A percentile compares a stretch with the other conserved stretches of the same genome.
These are phyloP conservation scores for Erucastrum elatum DNA, from an alignment of 345 rosid genomes.

Conservation along the genomic window DNA sequence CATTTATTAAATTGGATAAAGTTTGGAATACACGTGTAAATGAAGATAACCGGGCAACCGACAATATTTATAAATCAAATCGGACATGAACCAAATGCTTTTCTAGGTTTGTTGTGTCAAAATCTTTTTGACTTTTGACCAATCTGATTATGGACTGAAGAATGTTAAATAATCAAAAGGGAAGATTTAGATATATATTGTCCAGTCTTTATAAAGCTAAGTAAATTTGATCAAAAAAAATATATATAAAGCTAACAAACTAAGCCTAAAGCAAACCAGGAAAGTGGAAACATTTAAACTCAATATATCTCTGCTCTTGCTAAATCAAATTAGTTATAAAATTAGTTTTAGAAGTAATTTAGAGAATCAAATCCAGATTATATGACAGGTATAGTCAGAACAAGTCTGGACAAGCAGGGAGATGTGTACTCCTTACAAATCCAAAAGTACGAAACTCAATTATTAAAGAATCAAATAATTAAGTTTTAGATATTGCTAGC, in stretches of 20 bases:
- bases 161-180: neutral
- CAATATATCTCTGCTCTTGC: neutral
- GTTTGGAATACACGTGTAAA: neutral
- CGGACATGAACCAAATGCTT: neutral
- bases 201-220: too few species aligned
- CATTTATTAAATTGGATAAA: neutral
- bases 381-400: slow-evolving; percentile 15
- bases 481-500: neutral
- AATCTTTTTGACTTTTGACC: neutral
- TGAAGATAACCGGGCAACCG: neutral
- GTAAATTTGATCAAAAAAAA: too few species aligned
- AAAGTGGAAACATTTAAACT: neutral
- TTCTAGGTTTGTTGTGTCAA: neutral
- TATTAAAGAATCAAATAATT: neutral
- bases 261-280: neutral
- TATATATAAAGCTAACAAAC: neutral
- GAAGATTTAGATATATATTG: too few species aligned
- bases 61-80: neutral
- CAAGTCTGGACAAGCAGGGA: slow-evolving; percentile 7
- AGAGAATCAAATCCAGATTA: neutral
- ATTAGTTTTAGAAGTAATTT: neutral
- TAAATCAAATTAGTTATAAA: neutral
- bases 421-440: slow-evolving; percentile 9
- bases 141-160: neutral
- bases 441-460: neutral